These are phyloP conservation scores for Triticum turgidum DNA, from an alignment of 176 grass and related monocot species.

Conservation along the genomic window DNA sequence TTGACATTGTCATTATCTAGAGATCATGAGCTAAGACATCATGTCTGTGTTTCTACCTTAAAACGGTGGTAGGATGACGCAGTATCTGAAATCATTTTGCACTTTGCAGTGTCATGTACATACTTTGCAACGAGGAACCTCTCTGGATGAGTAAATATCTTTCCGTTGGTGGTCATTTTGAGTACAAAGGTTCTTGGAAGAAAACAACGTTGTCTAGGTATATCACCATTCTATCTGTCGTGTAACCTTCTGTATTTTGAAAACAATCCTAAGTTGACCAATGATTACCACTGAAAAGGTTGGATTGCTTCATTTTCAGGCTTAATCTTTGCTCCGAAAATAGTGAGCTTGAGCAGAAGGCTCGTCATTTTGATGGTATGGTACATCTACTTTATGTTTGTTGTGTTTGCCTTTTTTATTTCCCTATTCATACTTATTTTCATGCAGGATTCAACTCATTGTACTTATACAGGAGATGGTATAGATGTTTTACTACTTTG, in stretches of 20 bases:
- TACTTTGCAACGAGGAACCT: conserved; percentile 97
- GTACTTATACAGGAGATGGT: conserved; percentile 92
- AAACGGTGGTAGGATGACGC: not conserved
- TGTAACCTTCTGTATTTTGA: not conserved
- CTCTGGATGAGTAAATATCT: conserved; percentile 98
- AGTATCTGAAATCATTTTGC: conserved; percentile 7
- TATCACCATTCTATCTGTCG: conserved; percentile 12
- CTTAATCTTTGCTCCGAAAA: conserved; percentile 53
- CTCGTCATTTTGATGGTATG: conserved; percentile 85
- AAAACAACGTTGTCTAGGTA: conserved; percentile 69
- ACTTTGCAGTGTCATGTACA: conserved; percentile 86
- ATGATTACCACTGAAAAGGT: not conserved
- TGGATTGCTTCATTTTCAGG: conserved; percentile 53
- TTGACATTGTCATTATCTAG: not conserved
- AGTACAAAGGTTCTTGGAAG: conserved; percentile 86
- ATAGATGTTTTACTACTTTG: conserved; percentile 81
- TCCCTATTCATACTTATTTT: conserved; percentile 14
- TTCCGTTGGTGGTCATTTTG: conserved; percentile 68
- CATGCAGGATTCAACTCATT: conserved; percentile 81
- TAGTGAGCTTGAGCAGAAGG: conserved; percentile 37
- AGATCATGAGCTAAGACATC: not conserved
- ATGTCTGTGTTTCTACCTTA: not conserved
- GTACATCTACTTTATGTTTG: conserved; percentile 18
- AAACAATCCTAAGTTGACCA: not conserved
- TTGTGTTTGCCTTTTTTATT: conserved; percentile 25